Evolutionary conservation across 2,329 filamentous ascomycete genomes (phyloP), one percentile per base, ranked within the genome.

Genomic region (Verticillium klebahnii): DNA sequence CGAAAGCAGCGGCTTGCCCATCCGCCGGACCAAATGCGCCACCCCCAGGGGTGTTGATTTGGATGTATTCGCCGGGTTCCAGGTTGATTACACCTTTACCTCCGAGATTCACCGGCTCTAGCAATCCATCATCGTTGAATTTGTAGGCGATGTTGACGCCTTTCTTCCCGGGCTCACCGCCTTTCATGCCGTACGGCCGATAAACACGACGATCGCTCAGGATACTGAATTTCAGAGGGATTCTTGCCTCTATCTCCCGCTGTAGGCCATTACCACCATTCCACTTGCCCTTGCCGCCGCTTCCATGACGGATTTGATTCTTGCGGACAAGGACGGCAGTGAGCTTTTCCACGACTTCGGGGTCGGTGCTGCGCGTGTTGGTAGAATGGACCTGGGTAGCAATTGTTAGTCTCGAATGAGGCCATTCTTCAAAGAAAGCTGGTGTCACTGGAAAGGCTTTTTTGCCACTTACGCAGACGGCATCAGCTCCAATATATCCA

Each of bases 191-290:
- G 25, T 73, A 76, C 0, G 75, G 73, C 3, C 65, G 62, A 57
- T 71, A 71, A 2, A 74, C 72, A 1, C 75, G 66, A 1, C 75
- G 66, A 15, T 77, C 75, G 14, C 70, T 75, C 14, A 78, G 66
- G 34, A 78, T 73, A 29, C 70, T 71, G 2, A 70, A 73, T 63
- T 71, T 69, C 15, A 77, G 61, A 9, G 70, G 70, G 1, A 69
- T 64, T 0, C 71, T 65, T 3, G 73, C 73, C 65, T 78, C 72
- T 8, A 77, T 71, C 58, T 77, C 75, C 1, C 75, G 67, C 2
- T 70, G 66, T 25, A 71, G 69, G 5, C 75, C 74, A 23, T 76
- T 67, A 2, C 75, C 75, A 5, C 74, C 75, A 6, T 59, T 63
- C 65, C 68, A 73, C 11, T 56, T 60, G 0, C 74, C 75, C 1